Evolutionary conservation across 495 filamentous ascomycete species (phyloP).

Genomic region (Hypoxylon lienhwacheense): DNA sequence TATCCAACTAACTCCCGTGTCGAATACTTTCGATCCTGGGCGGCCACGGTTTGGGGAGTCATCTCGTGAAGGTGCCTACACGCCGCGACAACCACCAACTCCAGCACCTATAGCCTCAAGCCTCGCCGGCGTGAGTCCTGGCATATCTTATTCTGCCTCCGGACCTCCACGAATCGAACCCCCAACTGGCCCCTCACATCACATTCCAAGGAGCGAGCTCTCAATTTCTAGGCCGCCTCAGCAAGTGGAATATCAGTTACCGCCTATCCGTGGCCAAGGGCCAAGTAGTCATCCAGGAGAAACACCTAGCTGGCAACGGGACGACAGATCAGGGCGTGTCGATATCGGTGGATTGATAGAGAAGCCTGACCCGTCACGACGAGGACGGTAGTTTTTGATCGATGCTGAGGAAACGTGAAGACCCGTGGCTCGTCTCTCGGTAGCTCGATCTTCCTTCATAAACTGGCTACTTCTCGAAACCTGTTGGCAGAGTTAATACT

Average conservation of each 20-base stretch:
- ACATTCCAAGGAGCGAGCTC: constrained; percentile 52
- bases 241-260: constrained; percentile 52
- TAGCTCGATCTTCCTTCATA: constrained; percentile 5
- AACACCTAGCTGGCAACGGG: constrained; percentile 40
- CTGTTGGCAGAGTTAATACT: constrained; percentile 23
- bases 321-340: constrained; percentile 51
- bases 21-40: constrained; percentile 46
- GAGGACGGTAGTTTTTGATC: constrained; percentile 27
- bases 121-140: constrained; percentile 34
- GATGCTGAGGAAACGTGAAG: constrained; percentile 9
- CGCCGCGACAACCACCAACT: constrained; percentile 40
- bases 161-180: constrained; percentile 45
- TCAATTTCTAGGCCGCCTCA: constrained; percentile 39
- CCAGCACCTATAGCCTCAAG: constrained; percentile 38
- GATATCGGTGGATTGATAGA: constrained; percentile 60
- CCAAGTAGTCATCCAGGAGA: constrained; percentile 40
- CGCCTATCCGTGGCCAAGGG: constrained; percentile 53
- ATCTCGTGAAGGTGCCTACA: constrained; percentile 37
- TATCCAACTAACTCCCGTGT: constrained; percentile 47
- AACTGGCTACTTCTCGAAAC: constrained; percentile 5
- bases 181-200: constrained; percentile 43
- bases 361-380: constrained; percentile 41
- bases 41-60: constrained; percentile 44
- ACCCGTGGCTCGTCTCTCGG: background rate
- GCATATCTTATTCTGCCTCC: constrained; percentile 43